These are phyloP conservation scores for Cryptococcus sp. DNA, from an alignment of 1,284 basidiomycete genomes.

Conservation along the genomic window DNA sequence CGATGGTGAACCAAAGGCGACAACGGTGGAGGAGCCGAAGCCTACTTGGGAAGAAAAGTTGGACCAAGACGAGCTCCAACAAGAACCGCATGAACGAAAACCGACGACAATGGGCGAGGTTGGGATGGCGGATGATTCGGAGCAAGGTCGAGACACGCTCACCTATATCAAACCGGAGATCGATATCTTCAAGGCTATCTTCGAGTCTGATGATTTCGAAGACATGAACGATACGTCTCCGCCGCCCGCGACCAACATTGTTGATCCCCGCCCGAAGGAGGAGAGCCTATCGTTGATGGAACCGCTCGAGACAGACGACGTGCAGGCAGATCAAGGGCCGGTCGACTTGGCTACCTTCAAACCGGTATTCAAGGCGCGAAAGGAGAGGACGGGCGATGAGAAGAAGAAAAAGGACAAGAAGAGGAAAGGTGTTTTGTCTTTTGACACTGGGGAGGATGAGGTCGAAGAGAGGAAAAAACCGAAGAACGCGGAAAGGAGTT, in stretches of 20 bases:
- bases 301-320: constrained; percentile 9
- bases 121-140: constrained; percentile 81
- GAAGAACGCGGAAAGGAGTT: constrained; percentile 50
- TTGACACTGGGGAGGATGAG: constrained; percentile 58
- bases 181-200: constrained; percentile 93
- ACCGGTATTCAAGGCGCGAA: constrained; percentile 58
- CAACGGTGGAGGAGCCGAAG: neutral
- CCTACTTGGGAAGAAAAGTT: constrained; percentile 1
- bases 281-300: neutral
- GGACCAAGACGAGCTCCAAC: too few species aligned
- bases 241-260: constrained; percentile 12
- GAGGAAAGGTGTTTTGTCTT: constrained; percentile 58
- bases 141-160: constrained; percentile 75
- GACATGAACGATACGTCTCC: constrained; percentile 55
- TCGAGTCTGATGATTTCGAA: constrained; percentile 81
- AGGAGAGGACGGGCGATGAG: constrained; percentile 35
- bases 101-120: constrained; percentile 56
- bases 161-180: constrained; percentile 80
- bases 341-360: constrained; percentile 37
- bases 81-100: constrained; percentile 14
- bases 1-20: constrained; percentile 40
- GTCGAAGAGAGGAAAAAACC: constrained; percentile 37
- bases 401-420: constrained; percentile 46
- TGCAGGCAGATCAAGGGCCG: constrained; percentile 20
- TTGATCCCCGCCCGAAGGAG: neutral